Base-by-base conservation (phyloP, 2,329 filamentous ascomycete genomes). In the Pseudopyricularia cyperi region DNA sequence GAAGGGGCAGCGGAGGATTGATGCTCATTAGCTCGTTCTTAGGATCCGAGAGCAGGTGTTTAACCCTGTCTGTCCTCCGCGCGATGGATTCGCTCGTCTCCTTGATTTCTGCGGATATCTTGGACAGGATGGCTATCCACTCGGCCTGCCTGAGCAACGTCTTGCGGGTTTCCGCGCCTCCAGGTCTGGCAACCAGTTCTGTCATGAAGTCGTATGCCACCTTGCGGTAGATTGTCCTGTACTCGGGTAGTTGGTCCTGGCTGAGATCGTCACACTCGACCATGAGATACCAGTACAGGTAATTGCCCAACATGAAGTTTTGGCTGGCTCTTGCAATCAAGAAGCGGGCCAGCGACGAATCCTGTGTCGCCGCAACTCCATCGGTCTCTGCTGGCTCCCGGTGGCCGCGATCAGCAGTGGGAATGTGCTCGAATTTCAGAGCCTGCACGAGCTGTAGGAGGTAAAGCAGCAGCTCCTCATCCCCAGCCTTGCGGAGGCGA, bases 241-340 rank as follows among this genome's bases (percentile, higher is more conserved):
- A 85, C 53, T 83, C 81, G 4, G 80, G 74, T 22, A 82, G 77
- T 59, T 90, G 87, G 44, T 89, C 85, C 3, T 82, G 80, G 57
- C 85, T 89, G 54, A 76, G 73, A 64, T 96, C 91, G 59, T 94
- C 89, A 59, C 90, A 94, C 68, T 98, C 94, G 1, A 98, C 93
- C 83, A 96, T 96, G 2, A 98, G 75, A 66, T 97, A 98, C 93
- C 93, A 98, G 65, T 96, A 88, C 52, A 98, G 80, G 68, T 94
- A 95, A 64, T 95, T 98, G 30, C 91, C 93, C 1, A 98, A 76
- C 54, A 86, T 84, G 61, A 96, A 87, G 62, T 95, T 97, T 55
- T 84, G 82, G 14, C 87, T 85, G 3, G 93, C 94, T 34, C 93
- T 80, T 1, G 86, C 81, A 52, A 98, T 93, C 3, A 98, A 74